Evolutionary conservation across 371 early-diverging fungal genomes (phyloP), one percentile per base, ranked within the genome.

Genomic region (Capniomyces stellatus): DNA sequence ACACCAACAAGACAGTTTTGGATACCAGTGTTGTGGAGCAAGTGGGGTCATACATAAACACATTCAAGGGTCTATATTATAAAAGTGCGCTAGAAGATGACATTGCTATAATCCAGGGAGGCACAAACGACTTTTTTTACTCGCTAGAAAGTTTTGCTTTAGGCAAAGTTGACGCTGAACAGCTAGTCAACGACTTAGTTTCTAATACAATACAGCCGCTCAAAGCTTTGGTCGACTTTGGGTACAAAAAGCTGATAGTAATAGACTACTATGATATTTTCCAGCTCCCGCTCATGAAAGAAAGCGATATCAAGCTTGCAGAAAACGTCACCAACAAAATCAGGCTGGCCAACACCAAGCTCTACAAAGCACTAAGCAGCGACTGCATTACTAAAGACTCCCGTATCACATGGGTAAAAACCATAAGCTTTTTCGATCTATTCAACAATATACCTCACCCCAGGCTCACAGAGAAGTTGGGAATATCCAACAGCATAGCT

Each of bases 41-140:
- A 53, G 29, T 56, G 19, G 28, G 18, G 18, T 41, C 47, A 19
- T 60, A 48, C 39, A 23, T 28, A 30, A 31, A 47, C 31, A 41
- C 42, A 29, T 46, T 47, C 42, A 29, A 30, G 3, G 23, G 21
- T 8, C 21, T 6, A 18, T 54, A 12, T 13, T 3, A 15, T 6
- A 46, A 47, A 46, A 46, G 12, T 2, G 42, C 28, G 22, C 39
- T 29, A 13, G 3, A 29, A 27, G 46, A 55, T 21, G 52, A 60
- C 24, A 46, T 56, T 13, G 60, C 43, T 2, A 51, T 48, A 15
- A 43, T 60, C 31, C 55, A 60, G 46, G 51, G 55, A 46, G 60
- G 60, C 18, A 24, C 56, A 28, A 60, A 60, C 60, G 56, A 60
- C 30, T 39, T 60, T 19, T 31, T 48, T 30, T 25, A 24, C 15